Conservation (phyloP, 306 rosid species). For the Quercus variabilis region DNA sequence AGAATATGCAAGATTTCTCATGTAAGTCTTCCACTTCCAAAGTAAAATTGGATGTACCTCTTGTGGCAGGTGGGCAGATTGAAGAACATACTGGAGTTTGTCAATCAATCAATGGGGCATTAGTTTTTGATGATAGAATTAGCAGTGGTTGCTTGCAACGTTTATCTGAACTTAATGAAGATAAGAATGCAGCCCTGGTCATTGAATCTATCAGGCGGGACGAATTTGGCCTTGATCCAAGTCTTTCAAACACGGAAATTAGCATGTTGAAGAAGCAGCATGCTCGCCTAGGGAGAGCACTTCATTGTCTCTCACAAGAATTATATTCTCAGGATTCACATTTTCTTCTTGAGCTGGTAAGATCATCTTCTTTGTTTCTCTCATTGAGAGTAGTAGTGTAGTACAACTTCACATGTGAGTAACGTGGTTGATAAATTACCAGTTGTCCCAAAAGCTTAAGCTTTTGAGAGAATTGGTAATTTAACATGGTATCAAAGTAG, state of each 20-base stretch:
- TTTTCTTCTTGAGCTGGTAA: constrained; percentile 96
- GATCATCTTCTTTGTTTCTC: constrained; percentile 16
- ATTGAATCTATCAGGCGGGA: constrained; percentile 81
- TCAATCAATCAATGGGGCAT: constrained; percentile 20
- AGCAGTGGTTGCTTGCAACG: constrained; percentile 21
- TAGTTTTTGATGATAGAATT: constrained; percentile 23
- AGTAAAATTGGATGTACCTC: constrained; percentile 25
- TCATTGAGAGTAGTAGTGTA: constrained; percentile 9
- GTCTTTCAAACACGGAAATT: constrained; percentile 55
- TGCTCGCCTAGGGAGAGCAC: constrained; percentile 96
- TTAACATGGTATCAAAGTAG: too few species aligned
- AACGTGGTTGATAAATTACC: neutral
- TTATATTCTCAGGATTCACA: constrained; percentile 97
- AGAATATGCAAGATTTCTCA: constrained; percentile 28
- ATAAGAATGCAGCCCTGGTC: constrained; percentile 58
- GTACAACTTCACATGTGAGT: neutral
- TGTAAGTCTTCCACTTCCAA: constrained; percentile 36
- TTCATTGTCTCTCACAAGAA: constrained; percentile 96
- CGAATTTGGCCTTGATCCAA: constrained; percentile 88
- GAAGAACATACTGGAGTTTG: constrained; percentile 24
- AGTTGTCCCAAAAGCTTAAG: too few species aligned
- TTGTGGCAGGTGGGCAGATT: constrained; percentile 7
- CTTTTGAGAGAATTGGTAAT: too few species aligned
- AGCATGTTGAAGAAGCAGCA: constrained; percentile 89
- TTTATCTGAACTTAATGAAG: constrained; percentile 30